A percentile compares a stretch with the other conserved stretches of the same genome.
phyloP scores from a whole-genome alignment of 2,329 filamentous ascomycete genomes.

The Emmonsiellopsis sp. region DNA sequence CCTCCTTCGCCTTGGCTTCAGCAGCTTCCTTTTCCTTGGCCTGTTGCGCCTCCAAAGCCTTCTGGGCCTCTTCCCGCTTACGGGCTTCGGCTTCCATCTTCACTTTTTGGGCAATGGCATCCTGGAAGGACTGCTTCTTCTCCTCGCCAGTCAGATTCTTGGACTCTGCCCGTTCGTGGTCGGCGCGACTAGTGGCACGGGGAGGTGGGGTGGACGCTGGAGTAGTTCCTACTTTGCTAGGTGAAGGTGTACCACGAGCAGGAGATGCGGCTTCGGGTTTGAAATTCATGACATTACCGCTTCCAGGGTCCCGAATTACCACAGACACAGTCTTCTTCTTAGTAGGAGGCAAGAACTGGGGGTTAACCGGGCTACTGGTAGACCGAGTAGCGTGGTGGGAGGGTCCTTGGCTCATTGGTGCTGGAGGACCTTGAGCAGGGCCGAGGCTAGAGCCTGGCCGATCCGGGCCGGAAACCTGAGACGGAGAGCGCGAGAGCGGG shows the following conservation, averaged over 20 bases:
- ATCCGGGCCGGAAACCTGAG: conserved; percentile 64
- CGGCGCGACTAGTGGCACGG: conserved; percentile 57
- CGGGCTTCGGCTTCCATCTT: conserved; percentile 16
- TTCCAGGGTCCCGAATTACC: conserved; percentile 72
- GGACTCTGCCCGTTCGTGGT: conserved; percentile 63
- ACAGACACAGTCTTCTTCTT: conserved; percentile 60
- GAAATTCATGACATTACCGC: conserved; percentile 65
- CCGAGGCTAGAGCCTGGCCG: conserved; percentile 51
- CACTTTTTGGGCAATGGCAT: conserved; percentile 41
- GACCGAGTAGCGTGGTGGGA: conserved; percentile 44
- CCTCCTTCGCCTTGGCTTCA: conserved; percentile 20
- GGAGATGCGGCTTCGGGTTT: conserved; percentile 56
- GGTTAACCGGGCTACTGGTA: conserved; percentile 51
- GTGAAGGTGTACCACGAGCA: conserved; percentile 45
- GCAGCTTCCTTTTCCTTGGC: conserved; percentile 7
- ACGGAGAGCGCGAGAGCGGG: conserved; percentile 72
- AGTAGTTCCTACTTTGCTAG: conserved; percentile 42
- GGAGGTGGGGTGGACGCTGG: conserved; percentile 74
- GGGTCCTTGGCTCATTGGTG: conserved; percentile 27
- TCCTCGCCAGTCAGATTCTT: conserved; percentile 68
- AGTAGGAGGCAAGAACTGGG: conserved; percentile 51
- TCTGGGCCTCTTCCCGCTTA: conserved; percentile 19
- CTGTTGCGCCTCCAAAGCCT: conserved; percentile 4
- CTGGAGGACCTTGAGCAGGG: conserved; percentile 43
- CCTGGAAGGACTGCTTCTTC: conserved; percentile 66